Conservation (phyloP, 305 asterid species). For the Plantago lanceolata region DNA sequence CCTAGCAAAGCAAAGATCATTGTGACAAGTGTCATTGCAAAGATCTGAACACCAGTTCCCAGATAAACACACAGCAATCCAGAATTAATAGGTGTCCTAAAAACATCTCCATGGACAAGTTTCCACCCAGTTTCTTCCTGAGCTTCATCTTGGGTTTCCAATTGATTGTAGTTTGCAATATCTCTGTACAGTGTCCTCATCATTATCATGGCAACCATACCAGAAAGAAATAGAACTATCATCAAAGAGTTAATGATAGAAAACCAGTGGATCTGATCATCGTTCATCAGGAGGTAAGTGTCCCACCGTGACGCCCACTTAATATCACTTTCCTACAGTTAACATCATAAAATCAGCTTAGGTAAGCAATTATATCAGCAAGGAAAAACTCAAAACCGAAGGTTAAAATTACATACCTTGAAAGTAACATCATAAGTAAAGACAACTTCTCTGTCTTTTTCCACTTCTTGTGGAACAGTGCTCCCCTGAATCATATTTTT, state of each 20-base stretch:
- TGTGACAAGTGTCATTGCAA: constrained; percentile 85
- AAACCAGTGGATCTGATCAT: constrained; percentile 96
- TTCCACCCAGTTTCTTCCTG: constrained; percentile 99
- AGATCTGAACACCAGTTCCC: constrained; percentile 85
- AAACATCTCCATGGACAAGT: constrained; percentile 92
- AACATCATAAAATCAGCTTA: background rate
- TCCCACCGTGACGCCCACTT: constrained; percentile 99
- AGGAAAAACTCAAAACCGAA: constrained; percentile 12
- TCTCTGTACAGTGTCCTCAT: constrained; percentile 91
- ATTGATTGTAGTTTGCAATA: constrained; percentile 81
- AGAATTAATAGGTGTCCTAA: constrained; percentile 65
- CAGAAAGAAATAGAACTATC: constrained; percentile 94
- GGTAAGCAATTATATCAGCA: background rate
- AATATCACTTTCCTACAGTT: constrained; percentile 55
- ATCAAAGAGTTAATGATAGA: constrained; percentile 89
- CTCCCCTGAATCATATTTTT: constrained; percentile 57
- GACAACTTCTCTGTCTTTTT: constrained; percentile 52
- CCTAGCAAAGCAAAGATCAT: constrained; percentile 88
- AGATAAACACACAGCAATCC: constrained; percentile 78
- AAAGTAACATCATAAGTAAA: constrained; percentile 81
- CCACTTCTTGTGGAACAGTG: constrained; percentile 81
- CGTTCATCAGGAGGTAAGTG: constrained; percentile 94
- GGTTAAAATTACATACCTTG: constrained; percentile 40
- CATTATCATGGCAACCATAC: constrained; percentile 98
- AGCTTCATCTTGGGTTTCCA: constrained; percentile 88